Conservation (phyloP, 2,329 filamentous ascomycete species). For the Ophiostoma populinum region DNA sequence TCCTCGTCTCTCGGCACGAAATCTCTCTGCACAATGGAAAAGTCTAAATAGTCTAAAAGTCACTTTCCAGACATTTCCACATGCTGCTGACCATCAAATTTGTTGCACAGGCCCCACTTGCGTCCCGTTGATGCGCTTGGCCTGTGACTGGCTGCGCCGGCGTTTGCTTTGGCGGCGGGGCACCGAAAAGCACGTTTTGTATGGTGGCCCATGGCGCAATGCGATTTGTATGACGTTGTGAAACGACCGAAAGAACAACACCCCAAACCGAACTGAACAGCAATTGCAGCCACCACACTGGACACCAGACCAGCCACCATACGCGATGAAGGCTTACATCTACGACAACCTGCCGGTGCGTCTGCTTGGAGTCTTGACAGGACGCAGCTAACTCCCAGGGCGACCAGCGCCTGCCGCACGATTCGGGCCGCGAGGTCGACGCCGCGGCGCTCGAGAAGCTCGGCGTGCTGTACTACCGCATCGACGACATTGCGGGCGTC, state of each 20-base stretch:
- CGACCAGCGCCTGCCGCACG: conserved; percentile 82
- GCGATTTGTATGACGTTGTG: conserved; percentile 6
- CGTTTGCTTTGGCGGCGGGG: no score
- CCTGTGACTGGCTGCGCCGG: no score
- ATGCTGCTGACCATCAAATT: no score
- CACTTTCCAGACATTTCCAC: no score
- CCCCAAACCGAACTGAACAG: no score
- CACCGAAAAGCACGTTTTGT: conserved; percentile 8
- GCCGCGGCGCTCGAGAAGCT: conserved; percentile 50
- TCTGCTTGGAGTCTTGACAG: background rate
- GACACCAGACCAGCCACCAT: no score
- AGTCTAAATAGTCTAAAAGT: no score
- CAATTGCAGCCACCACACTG: no score
- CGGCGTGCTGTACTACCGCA: conserved; percentile 64
- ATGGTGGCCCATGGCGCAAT: conserved; percentile 8
- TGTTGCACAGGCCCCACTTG: no score
- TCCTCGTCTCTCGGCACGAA: no score
- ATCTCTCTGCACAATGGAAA: no score
- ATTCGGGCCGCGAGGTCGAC: conserved; percentile 57
- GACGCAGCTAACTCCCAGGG: conserved; percentile 35
- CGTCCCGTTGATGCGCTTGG: no score
- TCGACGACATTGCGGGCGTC: conserved; percentile 47
- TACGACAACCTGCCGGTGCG: conserved; percentile 38
- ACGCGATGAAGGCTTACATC: conserved; percentile 38
- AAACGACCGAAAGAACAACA: background rate